Evolutionary conservation across 805 yeast genomes (phyloP), one percentile per base, ranked within the genome.

Genomic region (Candida andamanensis): DNA sequence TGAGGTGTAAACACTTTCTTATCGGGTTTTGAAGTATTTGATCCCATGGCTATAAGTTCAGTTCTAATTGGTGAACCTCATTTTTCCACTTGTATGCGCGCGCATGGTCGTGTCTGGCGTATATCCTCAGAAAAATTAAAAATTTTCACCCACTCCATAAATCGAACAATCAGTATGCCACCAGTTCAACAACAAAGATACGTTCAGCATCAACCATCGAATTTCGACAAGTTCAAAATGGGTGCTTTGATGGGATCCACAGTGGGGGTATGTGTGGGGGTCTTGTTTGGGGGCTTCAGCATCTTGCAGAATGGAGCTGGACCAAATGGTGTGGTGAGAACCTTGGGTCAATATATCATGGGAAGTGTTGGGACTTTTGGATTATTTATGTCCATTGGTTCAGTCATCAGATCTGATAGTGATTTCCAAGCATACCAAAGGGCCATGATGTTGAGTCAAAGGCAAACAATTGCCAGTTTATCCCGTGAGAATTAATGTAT

Each of bases 281-380:
- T 90, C 29, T 66, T 94, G 44, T 92, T 90, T 58, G 98, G 97
- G 31, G 95, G 96, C 15, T 78, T 85, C 52, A 81, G 96, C 37
- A 82, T 94, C 46, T 58, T 86, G 44, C 89, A 87, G 35, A 80
- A 83, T 45, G 99, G 99, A 13, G 92, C 98, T n/a, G 96, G 95
- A 10, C 98, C 99, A 29, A 84, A 85, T 52, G 99, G 99, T 35
- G 85, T 85, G 36, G 84, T 92, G 80, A 80, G 95, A 65, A 90
- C 97, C 2, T 67, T 92, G 52, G 97, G 98, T 35, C 95, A 90
- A 63, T 92, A 89, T 62, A 89, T 92, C 61, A 80, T 83, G 49
- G 97, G 97, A 34, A 85, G 96, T 4, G 96, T 95, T 2, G 96
- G 94, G 29, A 90, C 97, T 8, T 90, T 92, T 60, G 97, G 97